These are phyloP conservation scores for Penicillium manginii DNA, from an alignment of 495 filamentous ascomycete species.

Conservation along the genomic window DNA sequence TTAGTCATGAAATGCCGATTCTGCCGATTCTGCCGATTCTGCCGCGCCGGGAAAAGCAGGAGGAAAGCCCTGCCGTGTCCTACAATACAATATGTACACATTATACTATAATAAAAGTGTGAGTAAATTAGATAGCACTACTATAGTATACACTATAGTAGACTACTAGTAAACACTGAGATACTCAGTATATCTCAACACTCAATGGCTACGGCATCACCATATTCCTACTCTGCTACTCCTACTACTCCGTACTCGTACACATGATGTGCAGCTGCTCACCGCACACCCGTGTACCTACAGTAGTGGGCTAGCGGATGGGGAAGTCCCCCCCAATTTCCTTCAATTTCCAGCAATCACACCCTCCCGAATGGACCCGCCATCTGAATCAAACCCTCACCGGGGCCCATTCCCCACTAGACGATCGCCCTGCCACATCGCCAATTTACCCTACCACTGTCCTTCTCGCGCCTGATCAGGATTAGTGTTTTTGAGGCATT, in stretches of 20 bases:
- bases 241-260: too few relatives aligned
- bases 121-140: too few relatives aligned
- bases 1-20: constrained; percentile 3
- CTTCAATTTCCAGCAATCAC: constrained; percentile 25
- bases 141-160: too few relatives aligned
- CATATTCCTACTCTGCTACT: too few relatives aligned
- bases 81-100: too few relatives aligned
- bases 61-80: background rate
- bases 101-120: too few relatives aligned
- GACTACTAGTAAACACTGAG: too few relatives aligned
- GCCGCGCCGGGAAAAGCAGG: constrained; percentile 11
- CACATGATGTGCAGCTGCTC: constrained; percentile 17
- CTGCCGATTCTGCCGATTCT: constrained; percentile 18
- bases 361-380: constrained; percentile 14
- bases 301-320: constrained; percentile 27
- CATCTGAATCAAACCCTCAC: constrained; percentile 36
- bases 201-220: background rate
- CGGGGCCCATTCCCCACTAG: constrained; percentile 32
- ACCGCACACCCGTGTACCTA: constrained; percentile 34
- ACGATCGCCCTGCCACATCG: constrained; percentile 35
- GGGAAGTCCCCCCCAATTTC: constrained; percentile 8
- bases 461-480: background rate
- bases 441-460: constrained; percentile 20
- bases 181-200: background rate
- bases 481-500: constrained; percentile 21